Percentiles rank a stretch among this genome's conserved stretches.
phyloP scores from a whole-genome alignment of 192 early-diverging fungal species.

The Jimgerdemannia lactiflua region DNA sequence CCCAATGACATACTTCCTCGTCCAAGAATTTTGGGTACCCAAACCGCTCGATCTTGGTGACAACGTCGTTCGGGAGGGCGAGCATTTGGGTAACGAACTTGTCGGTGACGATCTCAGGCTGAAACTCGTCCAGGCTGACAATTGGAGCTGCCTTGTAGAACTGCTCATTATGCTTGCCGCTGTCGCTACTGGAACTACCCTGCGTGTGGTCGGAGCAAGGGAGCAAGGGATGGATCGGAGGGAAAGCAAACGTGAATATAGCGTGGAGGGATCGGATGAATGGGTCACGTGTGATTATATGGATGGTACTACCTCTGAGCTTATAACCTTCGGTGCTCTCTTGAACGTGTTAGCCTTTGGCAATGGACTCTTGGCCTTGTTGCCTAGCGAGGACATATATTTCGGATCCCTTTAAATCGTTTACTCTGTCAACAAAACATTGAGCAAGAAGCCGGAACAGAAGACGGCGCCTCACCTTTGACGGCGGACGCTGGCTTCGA shows the following conservation, averaged over 20 bases:
- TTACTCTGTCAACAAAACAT: too few relatives aligned
- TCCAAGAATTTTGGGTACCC: conserved; percentile 14
- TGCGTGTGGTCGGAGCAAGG: neutral
- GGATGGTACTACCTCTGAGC: too few relatives aligned
- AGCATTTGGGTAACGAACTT: conserved; percentile 21
- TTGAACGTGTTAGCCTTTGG: too few relatives aligned
- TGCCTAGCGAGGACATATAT: too few relatives aligned
- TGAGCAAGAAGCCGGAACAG: neutral
- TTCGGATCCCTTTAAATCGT: too few relatives aligned
- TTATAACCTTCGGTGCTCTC: too few relatives aligned
- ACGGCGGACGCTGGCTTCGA: neutral
- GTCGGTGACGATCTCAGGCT: conserved; percentile 15
- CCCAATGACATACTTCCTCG: conserved; percentile 7
- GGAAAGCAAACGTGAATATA: neutral
- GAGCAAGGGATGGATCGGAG: neutral
- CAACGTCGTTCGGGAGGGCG: conserved; percentile 10
- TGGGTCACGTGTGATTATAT: too few relatives aligned
- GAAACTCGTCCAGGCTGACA: conserved; percentile 16
- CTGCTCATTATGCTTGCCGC: conserved; percentile 14
- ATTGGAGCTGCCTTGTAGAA: conserved; percentile 17
- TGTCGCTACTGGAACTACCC: neutral
- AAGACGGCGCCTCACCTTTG: neutral
- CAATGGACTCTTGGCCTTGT: too few relatives aligned
- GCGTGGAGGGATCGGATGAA: too few relatives aligned
- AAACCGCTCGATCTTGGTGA: conserved; percentile 24